A percentile compares a stretch with the other conserved stretches of the same genome.
Conservation (phyloP, 1,284 basidiomycete species). For the Cystobasidium slooffiae region DNA sequence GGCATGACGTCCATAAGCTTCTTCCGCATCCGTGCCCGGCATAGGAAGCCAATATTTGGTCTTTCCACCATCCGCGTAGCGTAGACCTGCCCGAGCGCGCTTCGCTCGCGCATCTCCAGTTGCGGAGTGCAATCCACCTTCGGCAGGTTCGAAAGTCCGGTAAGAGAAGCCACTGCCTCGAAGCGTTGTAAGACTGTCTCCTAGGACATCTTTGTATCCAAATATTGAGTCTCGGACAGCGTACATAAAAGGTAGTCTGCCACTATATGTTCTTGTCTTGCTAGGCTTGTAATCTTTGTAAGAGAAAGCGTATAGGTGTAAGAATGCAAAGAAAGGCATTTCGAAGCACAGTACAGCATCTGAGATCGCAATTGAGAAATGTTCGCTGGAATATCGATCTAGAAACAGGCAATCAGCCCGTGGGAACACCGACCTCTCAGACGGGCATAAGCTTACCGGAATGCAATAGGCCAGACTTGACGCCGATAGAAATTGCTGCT, state of each 20-base stretch:
- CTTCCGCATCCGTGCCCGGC: constrained; percentile 60
- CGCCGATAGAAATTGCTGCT: constrained; percentile 82
- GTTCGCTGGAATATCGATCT: constrained; percentile 89
- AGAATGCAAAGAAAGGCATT: constrained; percentile 96
- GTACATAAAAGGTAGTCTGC: constrained; percentile 82
- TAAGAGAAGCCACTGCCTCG: constrained; percentile 91
- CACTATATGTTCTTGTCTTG: constrained; percentile 67
- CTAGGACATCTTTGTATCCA: constrained; percentile 70
- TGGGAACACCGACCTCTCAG: background rate
- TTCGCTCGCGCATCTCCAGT: constrained; percentile 78
- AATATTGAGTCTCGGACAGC: constrained; percentile 71
- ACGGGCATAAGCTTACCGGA: constrained; percentile 41
- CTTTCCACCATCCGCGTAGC: constrained; percentile 86
- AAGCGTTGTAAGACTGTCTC: constrained; percentile 82
- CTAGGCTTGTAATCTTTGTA: constrained; percentile 78
- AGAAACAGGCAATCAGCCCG: constrained; percentile 43
- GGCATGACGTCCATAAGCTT: constrained; percentile 48
- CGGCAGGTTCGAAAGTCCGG: constrained; percentile 91
- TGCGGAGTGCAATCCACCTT: constrained; percentile 76
- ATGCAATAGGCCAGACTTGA: constrained; percentile 76
- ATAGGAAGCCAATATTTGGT: constrained; percentile 65
- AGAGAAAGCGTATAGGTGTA: constrained; percentile 87
- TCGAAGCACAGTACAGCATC: constrained; percentile 92
- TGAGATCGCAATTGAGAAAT: constrained; percentile 85
- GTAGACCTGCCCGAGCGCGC: constrained; percentile 82